Evolutionary conservation across 139 green algal genomes (phyloP).

Genomic region (Eudorina sp.): DNA sequence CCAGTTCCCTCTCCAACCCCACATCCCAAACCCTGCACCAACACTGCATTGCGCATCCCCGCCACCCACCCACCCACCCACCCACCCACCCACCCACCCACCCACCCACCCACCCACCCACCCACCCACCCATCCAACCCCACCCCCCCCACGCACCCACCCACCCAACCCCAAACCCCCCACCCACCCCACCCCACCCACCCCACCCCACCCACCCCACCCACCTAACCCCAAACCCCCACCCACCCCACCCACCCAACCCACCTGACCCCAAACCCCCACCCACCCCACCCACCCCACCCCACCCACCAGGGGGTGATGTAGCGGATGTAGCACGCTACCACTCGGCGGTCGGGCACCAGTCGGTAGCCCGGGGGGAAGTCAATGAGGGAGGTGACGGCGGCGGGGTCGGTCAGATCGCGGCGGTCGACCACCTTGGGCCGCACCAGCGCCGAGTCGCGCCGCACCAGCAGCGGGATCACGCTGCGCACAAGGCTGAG

Average conservation of each 20-base stretch:
- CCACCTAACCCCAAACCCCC: no score
- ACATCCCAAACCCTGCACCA: no score
- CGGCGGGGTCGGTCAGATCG: constrained; percentile 15
- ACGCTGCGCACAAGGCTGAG: neutral
- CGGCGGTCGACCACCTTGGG: neutral
- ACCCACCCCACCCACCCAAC: neutral
- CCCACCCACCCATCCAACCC: no score
- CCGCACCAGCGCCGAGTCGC: neutral
- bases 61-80: no score
- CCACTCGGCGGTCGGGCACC: neutral
- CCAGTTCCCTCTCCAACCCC: no score
- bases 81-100: neutral
- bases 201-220: no score
- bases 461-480: neutral
- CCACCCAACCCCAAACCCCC: no score
- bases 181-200: no score
- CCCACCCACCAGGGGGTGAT: constrained; percentile 9
- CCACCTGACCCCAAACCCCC: neutral
- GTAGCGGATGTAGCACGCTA: constrained; percentile 17
- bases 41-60: no score
- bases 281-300: neutral
- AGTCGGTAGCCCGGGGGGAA: constrained; percentile 15
- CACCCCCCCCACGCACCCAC: no score
- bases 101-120: no score
- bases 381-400: neutral